Evolutionary conservation across 208 protist species (phyloP).

Genomic region (Leishmania turanica): DNA sequence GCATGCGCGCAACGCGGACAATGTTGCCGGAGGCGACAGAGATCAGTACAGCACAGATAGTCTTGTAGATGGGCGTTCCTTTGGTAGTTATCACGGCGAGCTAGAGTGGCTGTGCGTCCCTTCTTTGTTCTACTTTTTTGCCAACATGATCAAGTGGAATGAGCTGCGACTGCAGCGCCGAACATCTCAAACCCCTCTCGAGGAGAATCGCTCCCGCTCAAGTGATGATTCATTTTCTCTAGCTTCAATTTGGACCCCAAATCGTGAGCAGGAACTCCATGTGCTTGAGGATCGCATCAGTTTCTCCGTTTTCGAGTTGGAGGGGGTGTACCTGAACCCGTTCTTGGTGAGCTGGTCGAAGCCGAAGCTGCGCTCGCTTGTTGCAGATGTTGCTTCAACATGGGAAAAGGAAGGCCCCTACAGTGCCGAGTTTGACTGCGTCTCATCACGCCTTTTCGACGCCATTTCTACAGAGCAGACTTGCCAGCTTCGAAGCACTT

Average conservation of each 20-base stretch:
- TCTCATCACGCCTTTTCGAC: constrained; percentile 50
- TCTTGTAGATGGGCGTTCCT: constrained; percentile 12
- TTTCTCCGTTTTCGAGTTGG: constrained; percentile 49
- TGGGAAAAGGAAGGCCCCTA: constrained; percentile 54
- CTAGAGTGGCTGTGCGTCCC: constrained; percentile 66
- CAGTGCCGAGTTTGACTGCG: constrained; percentile 48
- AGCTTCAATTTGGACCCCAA: constrained; percentile 21
- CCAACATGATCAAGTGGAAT: constrained; percentile 63
- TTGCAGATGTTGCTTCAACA: constrained; percentile 38
- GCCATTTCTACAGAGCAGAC: constrained; percentile 49
- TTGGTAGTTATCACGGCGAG: constrained; percentile 16
- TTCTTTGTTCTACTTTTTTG: constrained; percentile 66
- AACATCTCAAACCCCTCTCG: not conserved
- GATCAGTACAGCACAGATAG: not conserved
- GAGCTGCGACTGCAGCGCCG: constrained; percentile 42
- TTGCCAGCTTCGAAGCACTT: constrained; percentile 49
- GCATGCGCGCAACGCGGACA: not conserved
- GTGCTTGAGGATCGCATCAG: constrained; percentile 36
- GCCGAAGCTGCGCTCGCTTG: constrained; percentile 28
- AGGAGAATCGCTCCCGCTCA: constrained; percentile 15
- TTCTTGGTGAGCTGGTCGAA: constrained; percentile 61
- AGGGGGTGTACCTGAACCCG: constrained; percentile 42
- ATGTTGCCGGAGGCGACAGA: not conserved
- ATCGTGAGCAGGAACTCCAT: constrained; percentile 30
- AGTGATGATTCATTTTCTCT: constrained; percentile 24